phyloP scores from a whole-genome alignment of 176 grass and related monocot species.

The Chrysopogon serrulatus region DNA sequence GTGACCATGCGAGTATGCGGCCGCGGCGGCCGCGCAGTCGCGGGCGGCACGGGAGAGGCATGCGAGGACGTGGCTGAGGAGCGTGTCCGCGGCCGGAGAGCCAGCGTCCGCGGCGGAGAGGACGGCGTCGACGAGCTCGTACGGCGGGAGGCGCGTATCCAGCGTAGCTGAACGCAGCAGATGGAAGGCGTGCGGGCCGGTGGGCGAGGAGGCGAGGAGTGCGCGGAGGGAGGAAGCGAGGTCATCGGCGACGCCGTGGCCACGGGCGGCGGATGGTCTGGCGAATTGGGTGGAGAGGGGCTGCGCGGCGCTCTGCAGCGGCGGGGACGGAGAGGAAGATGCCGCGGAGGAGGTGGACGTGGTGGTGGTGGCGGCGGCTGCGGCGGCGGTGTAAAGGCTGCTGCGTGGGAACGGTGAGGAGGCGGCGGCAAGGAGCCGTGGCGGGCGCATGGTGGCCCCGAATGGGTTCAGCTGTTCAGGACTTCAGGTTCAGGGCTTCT shows the following conservation, averaged over 20 bases:
- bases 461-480: background rate
- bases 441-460: constrained; percentile 22
- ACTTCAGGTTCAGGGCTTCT: too few relatives aligned
- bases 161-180: constrained; percentile 33
- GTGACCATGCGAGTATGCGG: constrained; percentile 49
- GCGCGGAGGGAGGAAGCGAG: constrained; percentile 35
- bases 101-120: constrained; percentile 27
- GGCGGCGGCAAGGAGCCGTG: constrained; percentile 2
- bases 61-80: constrained; percentile 38
- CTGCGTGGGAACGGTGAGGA: constrained; percentile 13
- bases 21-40: constrained; percentile 4
- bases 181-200: constrained; percentile 6
- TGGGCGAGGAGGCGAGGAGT: constrained; percentile 21
- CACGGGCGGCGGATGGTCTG: background rate
- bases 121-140: constrained; percentile 24
- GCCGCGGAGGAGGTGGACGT: background rate
- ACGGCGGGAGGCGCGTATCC: background rate
- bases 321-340: background rate
- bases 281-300: constrained; percentile 20
- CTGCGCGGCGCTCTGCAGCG: background rate
- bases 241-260: background rate
- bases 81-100: background rate
- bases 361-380: background rate
- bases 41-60: constrained; percentile 19
- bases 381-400: background rate